Base-by-base conservation (phyloP, 345 rosid genomes). In the Eucalyptus sp. region DNA sequence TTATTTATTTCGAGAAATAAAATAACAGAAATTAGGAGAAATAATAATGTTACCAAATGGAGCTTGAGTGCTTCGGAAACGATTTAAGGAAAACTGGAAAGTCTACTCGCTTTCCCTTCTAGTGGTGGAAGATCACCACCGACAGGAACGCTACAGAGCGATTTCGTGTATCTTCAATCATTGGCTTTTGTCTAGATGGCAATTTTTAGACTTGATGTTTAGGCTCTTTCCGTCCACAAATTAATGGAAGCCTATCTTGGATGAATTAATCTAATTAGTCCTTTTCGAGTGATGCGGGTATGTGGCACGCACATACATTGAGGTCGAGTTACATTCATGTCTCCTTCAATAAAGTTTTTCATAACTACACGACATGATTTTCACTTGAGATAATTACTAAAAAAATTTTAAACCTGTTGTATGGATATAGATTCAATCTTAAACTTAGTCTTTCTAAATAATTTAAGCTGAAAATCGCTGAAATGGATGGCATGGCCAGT, bases 331-430 rank as follows among this genome's bases (percentile, higher is more conserved):
- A 29, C 71, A 62, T 1, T 62, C 2, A 3, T 13, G 18, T 66
- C 79, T 66, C 43, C 79, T 15, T 3, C 41, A n/a, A 66, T 3
- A 31, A 66, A 66, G 41, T n/a, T n/a, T 66, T 66, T 66, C 41
- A 31, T 14, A 15, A 31, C 1, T 15, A 0, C 37, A 3, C 9
- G 1, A 31, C 22, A 31, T 8, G 10, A 31, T 66, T n/a, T 66
- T 66, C 18, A 66, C 41, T 66, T 31, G 79, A 4, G 79, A 31
- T 29, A 31, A 31, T 66, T 31, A 31, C 5, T 0, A 66, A 2
- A 31, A 7, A 4, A 4, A 3, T 4, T 31, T 7, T 4, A n/a
- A 66, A 15, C 10, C 18, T 31, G 4, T 8, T 2, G 0, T 66
- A 31, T 16, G 6, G 1, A 66, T 66, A 16, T 15, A 17, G 6